Evolutionary conservation across 768 basidiomycete species (phyloP), one percentile per base, ranked within the genome.

Genomic region (Thelephora aurantiotincta): DNA sequence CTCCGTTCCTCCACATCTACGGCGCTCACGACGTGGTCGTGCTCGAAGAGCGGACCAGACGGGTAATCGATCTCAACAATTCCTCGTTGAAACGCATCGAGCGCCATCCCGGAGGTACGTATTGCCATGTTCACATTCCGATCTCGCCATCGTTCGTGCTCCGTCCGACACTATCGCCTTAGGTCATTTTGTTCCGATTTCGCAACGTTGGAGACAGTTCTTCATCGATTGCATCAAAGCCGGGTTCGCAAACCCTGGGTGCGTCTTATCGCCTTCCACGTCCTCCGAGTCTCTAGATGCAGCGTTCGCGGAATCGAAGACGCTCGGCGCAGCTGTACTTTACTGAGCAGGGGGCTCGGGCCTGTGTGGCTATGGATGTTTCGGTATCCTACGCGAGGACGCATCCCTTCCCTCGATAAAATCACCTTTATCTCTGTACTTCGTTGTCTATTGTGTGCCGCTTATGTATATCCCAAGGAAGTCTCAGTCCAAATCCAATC

Each of bases 111-210:
- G 16, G 16, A 36, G 11, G 18, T 16, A 34, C n/a, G 22, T 45
- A 18, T 18, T 23, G 16, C 20, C 89, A 88, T 46, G 89, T 89
- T 12, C 26, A 14, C 33, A 36, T 38, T 18, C 20, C 33, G 33
- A 22, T 30, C 12, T 2, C 42, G 42, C 35, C 47, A 12, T 19
- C 14, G 11, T 51, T 20, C 9, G 26, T 37, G 11, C 23, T 20
- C n/a, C 14, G 35, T 14, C 20, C 9, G 36, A 12, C 6, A 33
- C 47, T 36, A 16, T 47, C 45, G 42, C 22, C 18, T 18, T 54
- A 89, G 87, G 86, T 6, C 88, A 92, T 60, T 87, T 88, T 54
- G 78, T 91, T 3, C 89, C 89, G 1, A 80, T 78, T 9, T 85
- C 82, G 54, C 76, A 73, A 1, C 71, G 65, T 37, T 92, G 86